Evolutionary conservation across 2,329 filamentous ascomycete genomes (phyloP).

Genomic region (Ophiocordyceps robertsii): DNA sequence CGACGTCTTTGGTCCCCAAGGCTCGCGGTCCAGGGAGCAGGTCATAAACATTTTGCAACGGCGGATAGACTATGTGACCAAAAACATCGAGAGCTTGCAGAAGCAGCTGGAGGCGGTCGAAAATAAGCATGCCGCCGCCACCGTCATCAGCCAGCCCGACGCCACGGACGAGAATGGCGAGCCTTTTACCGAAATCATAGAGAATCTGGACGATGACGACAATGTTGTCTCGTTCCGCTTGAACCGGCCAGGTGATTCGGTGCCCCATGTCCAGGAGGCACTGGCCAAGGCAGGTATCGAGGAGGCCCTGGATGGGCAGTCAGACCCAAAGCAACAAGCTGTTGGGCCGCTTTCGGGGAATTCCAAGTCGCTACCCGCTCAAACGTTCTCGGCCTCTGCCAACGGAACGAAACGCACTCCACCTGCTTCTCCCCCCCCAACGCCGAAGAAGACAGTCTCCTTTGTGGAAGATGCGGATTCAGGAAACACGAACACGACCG

Average conservation of each 20-base stretch:
- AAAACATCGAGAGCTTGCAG: slow-evolving; percentile 63
- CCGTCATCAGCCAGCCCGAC: slow-evolving; percentile 45
- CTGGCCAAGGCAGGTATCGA: slow-evolving; percentile 65
- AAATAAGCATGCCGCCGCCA: slow-evolving; percentile 52
- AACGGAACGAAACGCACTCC: neutral
- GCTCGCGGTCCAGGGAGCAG: slow-evolving; percentile 19
- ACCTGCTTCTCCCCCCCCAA: neutral
- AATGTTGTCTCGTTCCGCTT: slow-evolving; percentile 62
- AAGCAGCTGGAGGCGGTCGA: slow-evolving; percentile 59
- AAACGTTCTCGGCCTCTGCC: neutral
- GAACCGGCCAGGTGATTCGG: slow-evolving; percentile 52
- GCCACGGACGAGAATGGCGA: slow-evolving; percentile 54
- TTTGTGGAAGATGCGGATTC: slow-evolving; percentile 38
- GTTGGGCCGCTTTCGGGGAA: neutral
- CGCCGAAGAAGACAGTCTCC: slow-evolving; percentile 43
- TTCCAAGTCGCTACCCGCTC: neutral
- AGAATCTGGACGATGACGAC: slow-evolving; percentile 82
- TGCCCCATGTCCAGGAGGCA: slow-evolving; percentile 55
- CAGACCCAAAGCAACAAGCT: neutral
- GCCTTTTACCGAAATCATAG: slow-evolving; percentile 80
- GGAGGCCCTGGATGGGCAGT: slow-evolving; percentile 18
- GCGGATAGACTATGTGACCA: slow-evolving; percentile 78
- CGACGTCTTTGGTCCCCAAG: slow-evolving; percentile 26
- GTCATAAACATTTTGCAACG: slow-evolving; percentile 51
- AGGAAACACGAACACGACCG: slow-evolving; percentile 14